These are phyloP conservation scores for Stevia rebaudiana DNA, from an alignment of 140 eudicot genomes.

Conservation along the genomic window DNA sequence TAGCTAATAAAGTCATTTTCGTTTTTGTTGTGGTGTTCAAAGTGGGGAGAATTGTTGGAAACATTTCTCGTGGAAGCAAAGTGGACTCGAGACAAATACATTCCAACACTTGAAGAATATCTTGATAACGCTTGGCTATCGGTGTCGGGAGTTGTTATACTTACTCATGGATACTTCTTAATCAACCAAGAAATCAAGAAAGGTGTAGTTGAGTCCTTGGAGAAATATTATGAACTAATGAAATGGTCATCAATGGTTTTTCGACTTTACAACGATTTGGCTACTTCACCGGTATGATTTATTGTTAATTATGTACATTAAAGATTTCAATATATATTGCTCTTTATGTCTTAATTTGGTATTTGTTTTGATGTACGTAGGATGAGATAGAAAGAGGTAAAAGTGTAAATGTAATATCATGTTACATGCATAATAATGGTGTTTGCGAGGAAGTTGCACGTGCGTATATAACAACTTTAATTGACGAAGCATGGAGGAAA, in stretches of 20 bases:
- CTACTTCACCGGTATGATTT: conserved; percentile 30
- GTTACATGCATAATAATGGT: conserved; percentile 32
- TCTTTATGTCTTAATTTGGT: neutral
- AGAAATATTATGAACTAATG: conserved; percentile 22
- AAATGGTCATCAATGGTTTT: conserved; percentile 34
- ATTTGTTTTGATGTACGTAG: conserved; percentile 9
- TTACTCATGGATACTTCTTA: conserved; percentile 30
- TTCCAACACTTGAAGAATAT: conserved; percentile 30
- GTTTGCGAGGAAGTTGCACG: conserved; percentile 31
- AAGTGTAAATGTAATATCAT: conserved; percentile 24
- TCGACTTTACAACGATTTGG: conserved; percentile 40
- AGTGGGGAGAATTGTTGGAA: conserved; percentile 43
- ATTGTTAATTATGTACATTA: neutral
- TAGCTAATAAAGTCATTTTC: neutral
- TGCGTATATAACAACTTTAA: conserved; percentile 17
- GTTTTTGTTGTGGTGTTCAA: neutral
- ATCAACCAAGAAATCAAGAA: conserved; percentile 16
- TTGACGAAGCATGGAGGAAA: conserved; percentile 35
- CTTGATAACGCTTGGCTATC: conserved; percentile 39
- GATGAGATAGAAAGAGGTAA: conserved; percentile 34
- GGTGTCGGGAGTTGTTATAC: conserved; percentile 26
- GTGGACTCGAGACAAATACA: conserved; percentile 28
- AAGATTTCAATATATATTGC: neutral
- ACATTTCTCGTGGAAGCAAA: conserved; percentile 40
- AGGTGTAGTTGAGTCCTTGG: conserved; percentile 7